Evolutionary conservation across 345 rosid species (phyloP).

Genomic region (Draba incana): DNA sequence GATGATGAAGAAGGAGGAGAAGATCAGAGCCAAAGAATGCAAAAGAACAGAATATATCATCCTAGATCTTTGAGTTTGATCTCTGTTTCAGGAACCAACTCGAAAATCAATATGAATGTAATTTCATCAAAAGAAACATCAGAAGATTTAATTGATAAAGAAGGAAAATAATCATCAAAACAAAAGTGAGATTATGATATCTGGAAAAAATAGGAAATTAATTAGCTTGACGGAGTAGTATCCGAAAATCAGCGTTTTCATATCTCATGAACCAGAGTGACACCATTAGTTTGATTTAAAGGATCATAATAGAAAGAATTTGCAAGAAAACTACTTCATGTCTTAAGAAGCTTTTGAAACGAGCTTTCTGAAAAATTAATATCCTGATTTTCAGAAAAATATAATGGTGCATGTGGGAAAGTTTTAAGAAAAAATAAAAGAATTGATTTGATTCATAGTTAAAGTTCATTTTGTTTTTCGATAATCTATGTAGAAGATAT

Average conservation of each 20-base stretch:
- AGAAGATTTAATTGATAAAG: neutral
- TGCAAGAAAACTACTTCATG: neutral
- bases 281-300: neutral
- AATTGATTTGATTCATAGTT: neutral
- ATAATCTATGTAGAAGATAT: no score
- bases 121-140: slow-evolving; percentile 24
- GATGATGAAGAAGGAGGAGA: no score
- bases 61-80: slow-evolving; percentile 20
- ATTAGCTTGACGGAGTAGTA: neutral
- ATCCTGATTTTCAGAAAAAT: neutral
- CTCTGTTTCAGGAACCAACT: slow-evolving; percentile 47
- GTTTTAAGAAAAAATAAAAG: neutral
- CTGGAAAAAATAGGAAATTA: slow-evolving; percentile 9
- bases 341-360: neutral
- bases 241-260: neutral
- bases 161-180: neutral
- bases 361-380: neutral
- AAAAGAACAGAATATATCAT: no score
- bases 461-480: no score
- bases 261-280: neutral
- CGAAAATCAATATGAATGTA: slow-evolving; percentile 40
- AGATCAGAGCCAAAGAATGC: no score
- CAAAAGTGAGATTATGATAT: slow-evolving; percentile 4
- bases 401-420: neutral
- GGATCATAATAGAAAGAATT: neutral